These are phyloP conservation scores for Aspergillus sergii DNA, from an alignment of 2,329 filamentous ascomycete genomes.

Conservation along the genomic window DNA sequence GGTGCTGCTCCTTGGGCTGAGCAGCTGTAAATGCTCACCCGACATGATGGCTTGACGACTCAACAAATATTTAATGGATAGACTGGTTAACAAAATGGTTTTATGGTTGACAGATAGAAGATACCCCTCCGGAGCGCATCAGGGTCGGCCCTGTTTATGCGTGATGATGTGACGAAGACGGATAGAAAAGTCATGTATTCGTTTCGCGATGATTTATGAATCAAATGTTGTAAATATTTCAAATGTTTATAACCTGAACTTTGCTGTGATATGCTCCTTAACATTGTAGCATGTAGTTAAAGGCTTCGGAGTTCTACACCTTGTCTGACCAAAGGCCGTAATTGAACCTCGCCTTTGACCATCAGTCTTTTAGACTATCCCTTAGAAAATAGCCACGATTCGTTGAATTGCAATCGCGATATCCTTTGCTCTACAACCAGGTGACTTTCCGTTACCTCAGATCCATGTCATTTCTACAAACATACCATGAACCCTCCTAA, in stretches of 20 bases:
- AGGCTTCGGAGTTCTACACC: too few relatives aligned
- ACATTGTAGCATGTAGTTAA: too few relatives aligned
- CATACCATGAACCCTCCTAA: too few relatives aligned
- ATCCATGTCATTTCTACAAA: too few relatives aligned
- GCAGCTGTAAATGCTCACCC: conserved; percentile 31
- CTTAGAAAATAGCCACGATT: too few relatives aligned
- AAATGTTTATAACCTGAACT: background rate
- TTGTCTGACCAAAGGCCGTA: too few relatives aligned
- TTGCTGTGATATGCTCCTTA: too few relatives aligned
- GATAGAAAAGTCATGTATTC: conserved; percentile 17
- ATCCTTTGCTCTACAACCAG: too few relatives aligned
- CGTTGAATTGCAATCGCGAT: too few relatives aligned
- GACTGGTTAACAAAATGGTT: conserved; percentile 12
- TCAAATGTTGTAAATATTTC: conserved; percentile 25
- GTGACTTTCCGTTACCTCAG: too few relatives aligned
- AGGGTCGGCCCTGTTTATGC: conserved; percentile 9
- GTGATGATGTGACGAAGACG: conserved; percentile 13
- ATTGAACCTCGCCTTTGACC: too few relatives aligned
- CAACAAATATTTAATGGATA: conserved; percentile 17
- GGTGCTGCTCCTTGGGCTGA: conserved; percentile 43
- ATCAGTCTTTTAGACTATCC: too few relatives aligned
- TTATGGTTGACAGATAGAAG: conserved; percentile 22
- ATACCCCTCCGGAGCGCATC: conserved; percentile 20
- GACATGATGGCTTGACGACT: conserved; percentile 12
- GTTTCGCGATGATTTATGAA: conserved; percentile 36